Percentiles rank a stretch among this genome's conserved stretches.
Evolutionary conservation across 2,329 filamentous ascomycete genomes (phyloP).

Genomic region (Sphaerulina musiva): DNA sequence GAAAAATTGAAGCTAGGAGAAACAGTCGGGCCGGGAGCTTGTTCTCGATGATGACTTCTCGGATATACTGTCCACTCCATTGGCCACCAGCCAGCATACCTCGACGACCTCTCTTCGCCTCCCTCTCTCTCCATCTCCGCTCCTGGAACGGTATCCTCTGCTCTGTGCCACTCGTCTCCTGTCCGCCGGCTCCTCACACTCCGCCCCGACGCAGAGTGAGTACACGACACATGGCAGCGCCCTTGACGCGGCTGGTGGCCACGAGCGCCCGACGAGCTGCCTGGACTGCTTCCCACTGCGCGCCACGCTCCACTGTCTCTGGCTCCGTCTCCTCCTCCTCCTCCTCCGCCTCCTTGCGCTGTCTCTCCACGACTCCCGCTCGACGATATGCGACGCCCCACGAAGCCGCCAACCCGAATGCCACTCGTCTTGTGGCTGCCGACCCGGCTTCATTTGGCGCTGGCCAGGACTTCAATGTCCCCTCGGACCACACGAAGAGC

Average conservation of each 20-base stretch:
- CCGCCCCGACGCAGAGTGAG: background rate
- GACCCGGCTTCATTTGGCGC: slow-evolving; percentile 55
- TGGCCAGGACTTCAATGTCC: slow-evolving; percentile 41
- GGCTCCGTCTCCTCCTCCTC: slow-evolving; percentile 6
- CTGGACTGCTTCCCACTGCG: slow-evolving; percentile 19
- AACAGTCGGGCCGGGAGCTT: background rate
- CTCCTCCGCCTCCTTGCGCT: slow-evolving; percentile 40
- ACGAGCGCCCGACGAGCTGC: slow-evolving; percentile 50
- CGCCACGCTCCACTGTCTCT: background rate
- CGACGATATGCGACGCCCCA: slow-evolving; percentile 57
- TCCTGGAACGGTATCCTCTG: background rate
- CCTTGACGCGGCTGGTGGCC: slow-evolving; percentile 66
- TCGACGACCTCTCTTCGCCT: slow-evolving; percentile 5
- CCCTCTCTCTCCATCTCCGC: slow-evolving; percentile 2
- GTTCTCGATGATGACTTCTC: background rate
- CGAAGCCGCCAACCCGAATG: slow-evolving; percentile 19
- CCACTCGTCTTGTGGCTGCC: slow-evolving; percentile 50
- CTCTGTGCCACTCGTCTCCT: no score
- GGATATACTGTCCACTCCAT: background rate
- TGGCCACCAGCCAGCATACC: background rate
- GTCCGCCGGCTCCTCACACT: background rate
- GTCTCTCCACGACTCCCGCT: slow-evolving; percentile 59
- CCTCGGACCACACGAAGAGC: slow-evolving; percentile 41
- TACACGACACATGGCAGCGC: slow-evolving; percentile 55
- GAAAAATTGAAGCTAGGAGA: slow-evolving; percentile 5